These are phyloP conservation scores for Termitomyces sp. DNA, from an alignment of 768 basidiomycete genomes.

Conservation along the genomic window DNA sequence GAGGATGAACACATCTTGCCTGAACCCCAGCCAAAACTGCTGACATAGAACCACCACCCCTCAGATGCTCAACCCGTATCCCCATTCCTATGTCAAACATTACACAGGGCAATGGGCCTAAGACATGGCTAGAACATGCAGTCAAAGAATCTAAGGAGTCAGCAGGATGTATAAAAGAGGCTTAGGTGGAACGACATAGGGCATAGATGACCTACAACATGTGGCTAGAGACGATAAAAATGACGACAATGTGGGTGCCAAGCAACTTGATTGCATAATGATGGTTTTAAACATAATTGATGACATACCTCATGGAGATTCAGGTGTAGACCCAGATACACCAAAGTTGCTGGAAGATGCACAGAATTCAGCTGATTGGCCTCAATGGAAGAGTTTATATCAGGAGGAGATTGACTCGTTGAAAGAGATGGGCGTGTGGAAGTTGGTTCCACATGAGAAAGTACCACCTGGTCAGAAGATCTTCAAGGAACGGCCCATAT, in stretches of 20 bases:
- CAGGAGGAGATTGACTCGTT: too few relatives aligned
- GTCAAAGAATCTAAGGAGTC: neutral
- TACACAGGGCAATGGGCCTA: neutral
- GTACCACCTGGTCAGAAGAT: too few relatives aligned
- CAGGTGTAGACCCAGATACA: neutral
- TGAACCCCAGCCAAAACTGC: neutral
- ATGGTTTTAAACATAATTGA: neutral
- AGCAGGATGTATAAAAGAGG: neutral
- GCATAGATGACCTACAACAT: neutral
- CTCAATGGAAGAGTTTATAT: neutral
- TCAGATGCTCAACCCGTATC: neutral
- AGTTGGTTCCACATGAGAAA: too few relatives aligned
- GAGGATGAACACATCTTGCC: too few relatives aligned
- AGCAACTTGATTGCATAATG: neutral
- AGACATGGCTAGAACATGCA: too few relatives aligned
- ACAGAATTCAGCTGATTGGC: neutral
- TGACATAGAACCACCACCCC: neutral
- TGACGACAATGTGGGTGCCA: neutral
- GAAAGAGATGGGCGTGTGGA: too few relatives aligned
- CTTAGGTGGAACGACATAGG: neutral
- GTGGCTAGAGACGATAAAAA: neutral
- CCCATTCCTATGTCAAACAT: neutral
- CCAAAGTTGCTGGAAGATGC: neutral
- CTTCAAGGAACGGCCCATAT: too few relatives aligned
- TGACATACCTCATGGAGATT: neutral